A percentile compares a stretch with the other conserved stretches of the same genome.
phyloP scores from a whole-genome alignment of 805 yeast species.

The Yarrowia sp. region DNA sequence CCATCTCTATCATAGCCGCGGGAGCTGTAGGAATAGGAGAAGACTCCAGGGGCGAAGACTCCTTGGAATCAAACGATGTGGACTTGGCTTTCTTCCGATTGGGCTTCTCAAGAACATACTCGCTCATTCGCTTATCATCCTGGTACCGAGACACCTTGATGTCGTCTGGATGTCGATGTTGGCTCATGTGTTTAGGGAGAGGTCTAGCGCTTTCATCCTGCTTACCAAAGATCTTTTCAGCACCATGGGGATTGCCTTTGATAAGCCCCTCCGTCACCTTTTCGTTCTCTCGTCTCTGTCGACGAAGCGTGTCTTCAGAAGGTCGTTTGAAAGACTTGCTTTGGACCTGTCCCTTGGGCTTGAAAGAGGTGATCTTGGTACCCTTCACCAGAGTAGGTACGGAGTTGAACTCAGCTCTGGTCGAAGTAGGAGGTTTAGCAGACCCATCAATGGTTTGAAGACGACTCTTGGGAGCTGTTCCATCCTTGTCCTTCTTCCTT shows the following conservation, averaged over 20 bases:
- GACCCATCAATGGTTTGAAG: not conserved
- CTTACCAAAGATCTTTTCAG: not conserved
- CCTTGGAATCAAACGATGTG: not conserved
- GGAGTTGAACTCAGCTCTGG: constrained; percentile 9
- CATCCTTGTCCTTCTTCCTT: not conserved
- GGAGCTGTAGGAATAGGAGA: not conserved
- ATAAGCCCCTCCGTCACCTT: not conserved
- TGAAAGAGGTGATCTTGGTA: not conserved
- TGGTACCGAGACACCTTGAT: not conserved
- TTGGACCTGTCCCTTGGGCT: not conserved
- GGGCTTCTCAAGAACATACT: not conserved
- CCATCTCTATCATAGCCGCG: not conserved
- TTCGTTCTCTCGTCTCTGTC: not conserved
- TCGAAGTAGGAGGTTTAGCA: not conserved
- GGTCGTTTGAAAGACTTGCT: not conserved
- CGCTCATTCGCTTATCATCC: not conserved
- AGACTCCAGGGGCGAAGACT: no score
- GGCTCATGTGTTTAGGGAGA: not conserved
- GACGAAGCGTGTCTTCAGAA: not conserved
- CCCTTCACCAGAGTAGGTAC: not conserved
- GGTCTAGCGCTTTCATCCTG: not conserved
- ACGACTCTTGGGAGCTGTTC: not conserved
- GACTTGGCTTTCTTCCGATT: not conserved
- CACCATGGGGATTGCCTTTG: not conserved
- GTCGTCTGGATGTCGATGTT: not conserved